These are phyloP conservation scores for Starmerella bombicola DNA, from an alignment of 805 yeast genomes.

Conservation along the genomic window DNA sequence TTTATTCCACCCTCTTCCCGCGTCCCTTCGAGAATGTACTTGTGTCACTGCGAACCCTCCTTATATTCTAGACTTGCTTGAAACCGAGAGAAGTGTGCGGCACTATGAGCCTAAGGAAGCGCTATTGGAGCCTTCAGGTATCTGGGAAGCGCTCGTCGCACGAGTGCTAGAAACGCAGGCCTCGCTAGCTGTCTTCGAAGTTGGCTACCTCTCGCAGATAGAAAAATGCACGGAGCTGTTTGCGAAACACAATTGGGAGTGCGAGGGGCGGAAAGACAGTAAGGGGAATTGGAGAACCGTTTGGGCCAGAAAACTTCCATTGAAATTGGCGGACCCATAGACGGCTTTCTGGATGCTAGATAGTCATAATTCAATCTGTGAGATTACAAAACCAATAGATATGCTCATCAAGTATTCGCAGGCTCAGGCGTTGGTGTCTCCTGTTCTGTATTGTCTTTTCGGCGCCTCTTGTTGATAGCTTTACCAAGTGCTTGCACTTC, in stretches of 20 bases:
- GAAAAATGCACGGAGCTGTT: conserved; percentile 28
- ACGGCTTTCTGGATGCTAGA: too few relatives aligned
- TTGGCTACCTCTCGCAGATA: conserved; percentile 54
- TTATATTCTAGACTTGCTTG: conserved; percentile 44
- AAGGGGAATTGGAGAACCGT: conserved; percentile 22
- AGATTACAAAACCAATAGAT: too few relatives aligned
- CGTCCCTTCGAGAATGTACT: conserved; percentile 26
- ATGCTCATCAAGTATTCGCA: too few relatives aligned
- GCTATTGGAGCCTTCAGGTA: conserved; percentile 63
- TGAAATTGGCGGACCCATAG: neutral
- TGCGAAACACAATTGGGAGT: conserved; percentile 34
- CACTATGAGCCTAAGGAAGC: conserved; percentile 67
- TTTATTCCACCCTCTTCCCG: conserved; percentile 10
- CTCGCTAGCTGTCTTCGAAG: conserved; percentile 58
- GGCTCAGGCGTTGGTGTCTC: too few relatives aligned
- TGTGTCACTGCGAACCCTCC: conserved; percentile 84
- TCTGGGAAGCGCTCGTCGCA: conserved; percentile 45
- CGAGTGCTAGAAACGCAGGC: conserved; percentile 36
- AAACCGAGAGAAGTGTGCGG: conserved; percentile 52
- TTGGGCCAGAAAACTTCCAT: conserved; percentile 20
- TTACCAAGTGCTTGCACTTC: conserved; percentile 55
- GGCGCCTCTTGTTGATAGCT: conserved; percentile 11
- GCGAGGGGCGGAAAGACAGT: conserved; percentile 18
- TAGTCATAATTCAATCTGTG: too few relatives aligned
- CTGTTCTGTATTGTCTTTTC: conserved; percentile 7